Evolutionary conservation across 768 basidiomycete species (phyloP).

Genomic region (Tulasnella calospora): DNA sequence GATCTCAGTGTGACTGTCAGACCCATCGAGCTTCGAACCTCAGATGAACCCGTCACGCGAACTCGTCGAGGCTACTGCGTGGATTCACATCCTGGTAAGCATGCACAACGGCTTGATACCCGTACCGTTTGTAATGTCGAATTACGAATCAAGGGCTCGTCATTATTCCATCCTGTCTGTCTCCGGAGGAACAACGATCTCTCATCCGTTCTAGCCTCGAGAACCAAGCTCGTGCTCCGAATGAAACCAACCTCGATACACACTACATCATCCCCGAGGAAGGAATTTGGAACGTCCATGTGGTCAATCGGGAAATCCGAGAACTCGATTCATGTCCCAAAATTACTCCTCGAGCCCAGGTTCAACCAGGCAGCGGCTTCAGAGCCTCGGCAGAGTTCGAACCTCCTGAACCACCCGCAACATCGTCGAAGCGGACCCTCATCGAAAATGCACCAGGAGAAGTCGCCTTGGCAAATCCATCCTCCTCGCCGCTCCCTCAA

Average conservation of each 20-base stretch:
- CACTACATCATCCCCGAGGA: conserved; percentile 73
- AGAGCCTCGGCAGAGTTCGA: background rate
- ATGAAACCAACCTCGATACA: conserved; percentile 83
- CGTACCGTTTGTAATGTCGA: background rate
- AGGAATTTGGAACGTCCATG: conserved; percentile 68
- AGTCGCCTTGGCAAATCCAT: conserved; percentile 50
- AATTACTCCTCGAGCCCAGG: background rate
- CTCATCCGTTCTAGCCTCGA: conserved; percentile 69
- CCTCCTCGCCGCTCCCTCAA: conserved; percentile 44
- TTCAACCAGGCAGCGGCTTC: conserved; percentile 11
- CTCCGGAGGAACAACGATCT: conserved; percentile 55
- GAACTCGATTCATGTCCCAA: conserved; percentile 8
- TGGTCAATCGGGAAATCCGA: background rate
- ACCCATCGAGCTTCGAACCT: conserved; percentile 13
- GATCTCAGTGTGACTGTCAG: background rate
- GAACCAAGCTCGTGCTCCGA: conserved; percentile 71
- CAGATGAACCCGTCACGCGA: conserved; percentile 24
- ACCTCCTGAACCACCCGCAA: conserved; percentile 33
- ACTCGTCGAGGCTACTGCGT: background rate
- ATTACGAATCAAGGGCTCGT: conserved; percentile 60
- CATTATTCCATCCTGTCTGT: conserved; percentile 69
- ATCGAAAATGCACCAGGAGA: conserved; percentile 68
- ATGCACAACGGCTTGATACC: background rate
- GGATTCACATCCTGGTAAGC: background rate
- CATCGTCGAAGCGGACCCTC: conserved; percentile 50